These are phyloP conservation scores for Helminthosporium solani DNA, from an alignment of 2,329 filamentous ascomycete genomes.

Conservation along the genomic window DNA sequence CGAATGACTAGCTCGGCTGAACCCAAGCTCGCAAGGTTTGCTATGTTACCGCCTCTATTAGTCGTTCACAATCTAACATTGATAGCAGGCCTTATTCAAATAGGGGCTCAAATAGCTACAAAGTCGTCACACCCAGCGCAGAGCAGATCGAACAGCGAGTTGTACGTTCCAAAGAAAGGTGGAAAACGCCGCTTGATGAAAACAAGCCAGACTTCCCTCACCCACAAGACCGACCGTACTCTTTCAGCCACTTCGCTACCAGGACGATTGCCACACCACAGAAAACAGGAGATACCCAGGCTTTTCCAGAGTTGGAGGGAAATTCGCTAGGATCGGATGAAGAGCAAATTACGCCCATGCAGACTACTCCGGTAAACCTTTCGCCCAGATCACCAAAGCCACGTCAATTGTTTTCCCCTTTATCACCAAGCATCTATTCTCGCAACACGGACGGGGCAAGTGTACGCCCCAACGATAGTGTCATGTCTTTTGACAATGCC, in stretches of 20 bases:
- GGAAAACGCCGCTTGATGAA: constrained; percentile 44
- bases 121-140: constrained; percentile 33
- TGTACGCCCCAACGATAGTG: constrained; percentile 38
- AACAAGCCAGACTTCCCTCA: constrained; percentile 17
- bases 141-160: constrained; percentile 44
- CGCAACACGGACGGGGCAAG: constrained; percentile 44
- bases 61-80: neutral
- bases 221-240: neutral
- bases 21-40: constrained; percentile 9
- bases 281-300: neutral
- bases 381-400: constrained; percentile 11
- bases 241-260: neutral
- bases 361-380: neutral
- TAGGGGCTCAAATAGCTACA: neutral
- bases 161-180: constrained; percentile 43
- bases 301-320: constrained; percentile 4
- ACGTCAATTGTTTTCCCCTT: constrained; percentile 22
- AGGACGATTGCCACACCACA: neutral
- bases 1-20: neutral
- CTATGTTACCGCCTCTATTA: neutral
- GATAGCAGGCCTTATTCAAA: neutral
- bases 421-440: constrained; percentile 53
- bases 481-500: constrained; percentile 25
- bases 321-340: constrained; percentile 1
- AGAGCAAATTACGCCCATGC: neutral